Evolutionary conservation across 768 basidiomycete species (phyloP), one percentile per base, ranked within the genome.

Genomic region (Crepidotus variabilis): DNA sequence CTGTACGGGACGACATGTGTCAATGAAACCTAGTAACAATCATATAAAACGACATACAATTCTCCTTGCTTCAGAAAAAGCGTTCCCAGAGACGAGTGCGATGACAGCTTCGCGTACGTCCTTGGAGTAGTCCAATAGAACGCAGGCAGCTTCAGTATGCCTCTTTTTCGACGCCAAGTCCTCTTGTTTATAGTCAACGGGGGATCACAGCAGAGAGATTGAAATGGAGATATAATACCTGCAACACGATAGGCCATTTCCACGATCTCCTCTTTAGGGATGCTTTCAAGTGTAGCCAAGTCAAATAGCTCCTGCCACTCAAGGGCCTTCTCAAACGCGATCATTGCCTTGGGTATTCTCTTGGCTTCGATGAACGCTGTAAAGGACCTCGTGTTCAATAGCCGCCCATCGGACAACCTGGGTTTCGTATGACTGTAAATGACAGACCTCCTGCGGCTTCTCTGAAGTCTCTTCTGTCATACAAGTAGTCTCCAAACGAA

Each of bases 261-360:
- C 13, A 73, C 67, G 9, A 92, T 65, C 46, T 90, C 85, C 11
- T 87, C 85, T 24, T 72, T 71, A 0, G 76, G 57, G 9, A 83
- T 62, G 1, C 78, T 72, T 49, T 81, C 77, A 23, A 75, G 76
- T 20, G 81, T 63, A 2, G 89, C 89, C 23, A 97, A 73, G 22
- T 90, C 86, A 69, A 99, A 98, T 0, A 97, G 75, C 60, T 95
- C 93, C 64, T 89, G 86, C 96, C 96, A 99, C 53, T 89, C 83
- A 32, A 93, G 74, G 0, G 90, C 89, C 55, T 86, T 88, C 69
- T 98, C 95, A 63, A 94, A 85, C 0, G 95, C 87, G 8, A 88
- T 77, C 82, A 99, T 86, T 1, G 95, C 92, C 58, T 92, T 94
- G 4, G 76, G 66, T 1, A 75, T 71, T 52, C 82, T 76, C 3